Evolutionary conservation across 257 asterid genomes (phyloP).

Genomic region (Penstemon newberryi): DNA sequence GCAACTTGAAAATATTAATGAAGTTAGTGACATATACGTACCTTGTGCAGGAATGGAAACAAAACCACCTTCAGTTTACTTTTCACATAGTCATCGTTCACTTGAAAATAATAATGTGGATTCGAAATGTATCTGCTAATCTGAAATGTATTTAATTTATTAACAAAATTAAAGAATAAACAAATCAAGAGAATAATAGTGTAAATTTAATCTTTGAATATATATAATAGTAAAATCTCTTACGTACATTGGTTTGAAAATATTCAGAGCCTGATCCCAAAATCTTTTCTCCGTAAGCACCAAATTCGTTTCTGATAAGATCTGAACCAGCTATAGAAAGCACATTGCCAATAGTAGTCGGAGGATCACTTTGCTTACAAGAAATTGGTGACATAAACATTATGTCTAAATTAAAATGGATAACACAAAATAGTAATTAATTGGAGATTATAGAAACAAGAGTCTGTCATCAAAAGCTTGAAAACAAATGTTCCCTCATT

Average conservation of each 20-base stretch:
- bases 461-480: not conserved
- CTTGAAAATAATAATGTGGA: slow-evolving; percentile 63
- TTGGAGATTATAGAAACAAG: not conserved
- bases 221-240: not conserved
- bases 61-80: slow-evolving; percentile 58
- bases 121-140: slow-evolving; percentile 55
- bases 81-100: slow-evolving; percentile 56
- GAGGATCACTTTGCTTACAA: slow-evolving; percentile 21
- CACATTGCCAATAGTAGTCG: slow-evolving; percentile 46
- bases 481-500: not conserved
- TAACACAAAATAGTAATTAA: slow-evolving; percentile 13
- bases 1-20: too few species aligned
- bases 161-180: not conserved
- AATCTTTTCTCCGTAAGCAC: slow-evolving; percentile 57
- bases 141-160: slow-evolving; percentile 25
- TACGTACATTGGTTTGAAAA: slow-evolving; percentile 55
- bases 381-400: slow-evolving; percentile 22
- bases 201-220: slow-evolving; percentile 16
- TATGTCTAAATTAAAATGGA: not conserved
- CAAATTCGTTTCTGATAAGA: slow-evolving; percentile 47
- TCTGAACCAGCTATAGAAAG: slow-evolving; percentile 51
- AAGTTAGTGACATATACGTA: slow-evolving; percentile 6
- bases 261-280: slow-evolving; percentile 59
- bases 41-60: slow-evolving; percentile 61
- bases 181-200: not conserved